phyloP scores from a whole-genome alignment of 306 rosid species.

The Acacia acuminata region DNA sequence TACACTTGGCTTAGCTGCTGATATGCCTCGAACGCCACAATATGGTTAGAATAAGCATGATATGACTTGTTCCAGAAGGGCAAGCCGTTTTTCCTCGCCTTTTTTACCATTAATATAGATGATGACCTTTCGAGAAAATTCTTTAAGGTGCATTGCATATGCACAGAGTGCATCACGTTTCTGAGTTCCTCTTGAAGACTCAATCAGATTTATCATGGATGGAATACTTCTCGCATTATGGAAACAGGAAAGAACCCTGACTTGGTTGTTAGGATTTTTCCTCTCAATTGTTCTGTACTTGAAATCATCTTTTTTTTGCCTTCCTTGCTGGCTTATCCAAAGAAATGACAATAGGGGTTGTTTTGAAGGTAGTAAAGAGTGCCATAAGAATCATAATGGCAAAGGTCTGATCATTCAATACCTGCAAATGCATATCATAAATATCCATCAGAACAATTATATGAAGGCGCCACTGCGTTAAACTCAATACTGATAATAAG shows the following conservation, averaged over 20 bases:
- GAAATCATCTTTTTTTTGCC: conserved; percentile 43
- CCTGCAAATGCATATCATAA: conserved; percentile 52
- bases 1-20: conserved; percentile 66
- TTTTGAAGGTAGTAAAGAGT: conserved; percentile 76
- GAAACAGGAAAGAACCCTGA: conserved; percentile 74
- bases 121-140: conserved; percentile 87
- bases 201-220: conserved; percentile 69
- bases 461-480: neutral
- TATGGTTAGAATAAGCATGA: conserved; percentile 40
- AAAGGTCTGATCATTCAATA: conserved; percentile 88
- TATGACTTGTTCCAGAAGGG: conserved; percentile 70
- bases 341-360: conserved; percentile 71
- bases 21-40: conserved; percentile 81
- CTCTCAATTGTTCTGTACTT: conserved; percentile 65
- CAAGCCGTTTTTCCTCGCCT: conserved; percentile 74
- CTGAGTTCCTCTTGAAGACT: conserved; percentile 74
- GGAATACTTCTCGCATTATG: conserved; percentile 67
- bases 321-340: conserved; percentile 67
- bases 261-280: conserved; percentile 50
- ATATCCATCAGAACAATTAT: neutral
- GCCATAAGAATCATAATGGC: conserved; percentile 95
- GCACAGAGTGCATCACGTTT: conserved; percentile 62
- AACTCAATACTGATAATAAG: conserved; percentile 19
- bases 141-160: conserved; percentile 85
- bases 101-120: conserved; percentile 73